Percentiles rank a stretch among this genome's conserved stretches.
phyloP scores from a whole-genome alignment of 2,329 filamentous ascomycete genomes.

The Colletotrichum paranaense region DNA sequence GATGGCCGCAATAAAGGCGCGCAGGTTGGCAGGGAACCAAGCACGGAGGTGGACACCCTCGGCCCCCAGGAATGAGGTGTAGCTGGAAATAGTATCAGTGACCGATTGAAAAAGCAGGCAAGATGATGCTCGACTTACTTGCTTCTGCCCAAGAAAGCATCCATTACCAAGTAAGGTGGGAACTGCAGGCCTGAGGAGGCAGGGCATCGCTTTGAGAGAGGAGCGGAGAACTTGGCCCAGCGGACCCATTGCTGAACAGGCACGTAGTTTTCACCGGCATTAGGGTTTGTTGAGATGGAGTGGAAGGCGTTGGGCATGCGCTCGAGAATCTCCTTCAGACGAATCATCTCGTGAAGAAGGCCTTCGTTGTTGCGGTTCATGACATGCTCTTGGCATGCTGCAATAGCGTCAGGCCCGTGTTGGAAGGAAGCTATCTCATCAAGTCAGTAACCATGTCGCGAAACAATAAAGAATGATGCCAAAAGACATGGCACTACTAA shows the following conservation, averaged over 20 bases:
- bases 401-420: conserved; percentile 62
- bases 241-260: conserved; percentile 59
- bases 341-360: conserved; percentile 61
- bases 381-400: conserved; percentile 63
- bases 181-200: conserved; percentile 64
- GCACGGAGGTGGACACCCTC: conserved; percentile 64
- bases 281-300: conserved; percentile 64
- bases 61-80: conserved; percentile 61
- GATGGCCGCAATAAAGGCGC: conserved; percentile 65
- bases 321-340: conserved; percentile 63
- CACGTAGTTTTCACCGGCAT: conserved; percentile 61
- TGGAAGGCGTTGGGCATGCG: conserved; percentile 65
- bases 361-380: conserved; percentile 63
- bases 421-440: conserved; percentile 56
- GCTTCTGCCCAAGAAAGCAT: conserved; percentile 64
- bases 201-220: conserved; percentile 60
- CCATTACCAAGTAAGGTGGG: conserved; percentile 64
- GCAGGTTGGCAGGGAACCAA: conserved; percentile 64
- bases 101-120: too few species aligned
- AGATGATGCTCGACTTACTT: conserved; percentile 40
- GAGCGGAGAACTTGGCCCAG: conserved; percentile 63
- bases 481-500: conserved; percentile 30
- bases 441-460: background rate
- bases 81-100: conserved; percentile 38
- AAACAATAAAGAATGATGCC: background rate